Percentiles rank a stretch among this genome's conserved stretches.
These are phyloP conservation scores for Euphorbia celastroides DNA, from an alignment of 441 rosid species.

Conservation along the genomic window DNA sequence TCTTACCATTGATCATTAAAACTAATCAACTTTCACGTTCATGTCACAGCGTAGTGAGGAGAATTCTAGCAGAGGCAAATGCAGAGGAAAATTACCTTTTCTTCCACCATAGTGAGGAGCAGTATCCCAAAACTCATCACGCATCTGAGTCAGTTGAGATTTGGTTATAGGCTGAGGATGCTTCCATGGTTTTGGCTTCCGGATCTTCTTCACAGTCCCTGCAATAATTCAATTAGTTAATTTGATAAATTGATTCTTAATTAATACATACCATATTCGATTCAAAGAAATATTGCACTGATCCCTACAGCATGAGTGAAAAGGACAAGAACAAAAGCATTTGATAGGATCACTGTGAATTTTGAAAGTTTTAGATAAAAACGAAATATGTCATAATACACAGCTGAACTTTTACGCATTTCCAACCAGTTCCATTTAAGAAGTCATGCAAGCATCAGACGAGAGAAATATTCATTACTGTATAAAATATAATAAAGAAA, in stretches of 20 bases:
- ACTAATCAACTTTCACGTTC: background rate
- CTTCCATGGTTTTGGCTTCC: constrained; percentile 87
- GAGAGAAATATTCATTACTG: background rate
- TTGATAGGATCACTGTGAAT: background rate
- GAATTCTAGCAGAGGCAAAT: constrained; percentile 7
- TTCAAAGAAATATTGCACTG: background rate
- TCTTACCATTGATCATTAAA: background rate
- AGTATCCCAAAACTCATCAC: constrained; percentile 97
- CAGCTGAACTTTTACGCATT: background rate
- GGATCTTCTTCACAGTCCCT: constrained; percentile 60
- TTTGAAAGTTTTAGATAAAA: background rate
- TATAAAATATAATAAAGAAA: background rate
- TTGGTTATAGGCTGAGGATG: constrained; percentile 74
- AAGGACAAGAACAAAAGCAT: background rate
- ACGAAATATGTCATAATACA: background rate
- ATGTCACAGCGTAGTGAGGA: background rate
- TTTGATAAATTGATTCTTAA: background rate
- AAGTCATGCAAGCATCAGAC: background rate
- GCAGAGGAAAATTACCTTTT: constrained; percentile 45
- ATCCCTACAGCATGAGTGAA: background rate
- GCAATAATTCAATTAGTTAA: constrained; percentile 16
- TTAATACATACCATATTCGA: background rate
- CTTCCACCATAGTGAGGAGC: constrained; percentile 93
- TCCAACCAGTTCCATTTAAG: background rate
- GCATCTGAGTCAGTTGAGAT: constrained; percentile 67